Evolutionary conservation across 371 early-diverging fungal species (phyloP), one percentile per base, ranked within the genome.

Genomic region (Mucor ambiguus): DNA sequence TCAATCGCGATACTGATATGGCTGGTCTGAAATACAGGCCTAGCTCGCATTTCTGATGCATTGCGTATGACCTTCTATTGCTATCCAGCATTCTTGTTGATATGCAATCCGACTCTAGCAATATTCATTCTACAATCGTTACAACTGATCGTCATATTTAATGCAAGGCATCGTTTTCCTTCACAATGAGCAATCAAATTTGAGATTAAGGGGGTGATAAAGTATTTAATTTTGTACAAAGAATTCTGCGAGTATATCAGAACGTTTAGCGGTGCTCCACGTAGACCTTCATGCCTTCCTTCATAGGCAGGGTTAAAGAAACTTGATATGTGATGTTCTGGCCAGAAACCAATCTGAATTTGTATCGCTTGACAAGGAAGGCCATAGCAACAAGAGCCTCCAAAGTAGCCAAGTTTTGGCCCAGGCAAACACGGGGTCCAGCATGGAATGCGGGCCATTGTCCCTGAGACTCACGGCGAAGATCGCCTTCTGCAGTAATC

Each of bases 401-500:
- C 38, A 84, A 65, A 0, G 76, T 82, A 24, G 84, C 84, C 29
- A 84, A 71, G 2, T 76, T 80, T 54, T 83, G 81, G 16, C 76
- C 90, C 24, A 91, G 73, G 64, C 92, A 92, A 29, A 88, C 79
- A 20, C 92, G 78, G 0, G 91, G 91, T 0, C 92, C 92, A 7
- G 86, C 89, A 62, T 90, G 87, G 74, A 90, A 89, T 7, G 77
- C 80, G 11, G 80, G 79, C 80, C 80, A 82, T 58, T 78, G 66
- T 12, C 80, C 80, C 64, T 71, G 77, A 10, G 73, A 68, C 32
- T 78, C 77, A 20, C 80, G 70, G 2, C 68, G 63, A 8, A 78
- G 61, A 52, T 78, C 74, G 16, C 81, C 75, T 14, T 80, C 73
- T 1, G 60, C 48, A 12, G 63, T 68, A 33, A 89, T 67, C 85